Conservation (phyloP, 345 rosid species). For the Lepidium africanum region DNA sequence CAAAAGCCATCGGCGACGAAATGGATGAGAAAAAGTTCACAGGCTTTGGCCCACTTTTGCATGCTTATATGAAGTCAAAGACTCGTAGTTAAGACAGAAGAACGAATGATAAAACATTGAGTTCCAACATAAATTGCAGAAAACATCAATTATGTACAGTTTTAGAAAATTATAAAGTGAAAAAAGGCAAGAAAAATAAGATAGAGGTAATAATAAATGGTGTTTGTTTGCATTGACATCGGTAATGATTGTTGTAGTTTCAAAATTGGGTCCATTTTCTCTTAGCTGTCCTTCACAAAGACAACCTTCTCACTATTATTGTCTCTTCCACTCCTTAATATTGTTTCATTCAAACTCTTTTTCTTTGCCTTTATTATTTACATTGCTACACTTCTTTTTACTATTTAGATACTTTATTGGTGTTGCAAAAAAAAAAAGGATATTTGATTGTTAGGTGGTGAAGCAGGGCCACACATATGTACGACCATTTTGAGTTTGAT, state of each 20-base stretch:
- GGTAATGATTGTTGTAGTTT: constrained; percentile 10
- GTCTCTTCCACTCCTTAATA: constrained; percentile 10
- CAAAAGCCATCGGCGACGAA: too few species aligned
- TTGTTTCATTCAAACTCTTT: not conserved
- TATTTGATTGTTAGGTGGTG: not conserved
- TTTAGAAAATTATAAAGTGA: not conserved
- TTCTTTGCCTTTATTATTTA: constrained; percentile 8
- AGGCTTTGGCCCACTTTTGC: not conserved
- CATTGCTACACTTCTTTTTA: not conserved
- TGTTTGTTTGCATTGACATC: constrained; percentile 1
- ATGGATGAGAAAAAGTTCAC: not conserved
- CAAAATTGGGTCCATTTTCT: constrained; percentile 1
- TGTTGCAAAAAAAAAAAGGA: too few species aligned
- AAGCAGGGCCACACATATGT: not conserved
- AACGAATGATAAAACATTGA: not conserved
- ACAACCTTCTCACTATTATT: constrained; percentile 1
- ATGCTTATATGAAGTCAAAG: not conserved
- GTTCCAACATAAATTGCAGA: not conserved
- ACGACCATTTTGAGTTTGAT: not conserved
- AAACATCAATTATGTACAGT: not conserved
- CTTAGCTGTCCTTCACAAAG: constrained; percentile 20
- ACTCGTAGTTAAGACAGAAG: not conserved
- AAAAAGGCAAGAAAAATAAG: not conserved
- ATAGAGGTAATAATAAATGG: not conserved
- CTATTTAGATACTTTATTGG: not conserved